Evolutionary conservation across 148 eudicot species (phyloP).

Genomic region (Cornus suecica): DNA sequence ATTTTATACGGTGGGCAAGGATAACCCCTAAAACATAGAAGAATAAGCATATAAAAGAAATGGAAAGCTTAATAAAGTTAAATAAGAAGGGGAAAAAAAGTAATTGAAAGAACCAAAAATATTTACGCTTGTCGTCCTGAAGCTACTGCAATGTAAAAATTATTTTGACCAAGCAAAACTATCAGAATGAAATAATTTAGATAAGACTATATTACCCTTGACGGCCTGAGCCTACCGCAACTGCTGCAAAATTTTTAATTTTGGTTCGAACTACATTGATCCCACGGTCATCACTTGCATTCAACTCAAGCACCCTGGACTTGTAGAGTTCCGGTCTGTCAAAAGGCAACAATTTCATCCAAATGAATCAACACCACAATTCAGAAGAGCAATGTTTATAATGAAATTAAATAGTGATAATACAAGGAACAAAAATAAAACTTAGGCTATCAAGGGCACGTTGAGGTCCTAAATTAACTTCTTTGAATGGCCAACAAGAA

Average conservation of each 20-base stretch:
- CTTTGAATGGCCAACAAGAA: neutral
- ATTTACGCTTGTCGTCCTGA: slow-evolving; percentile 64
- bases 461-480: neutral
- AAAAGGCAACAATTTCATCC: slow-evolving; percentile 13
- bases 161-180: neutral
- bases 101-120: slow-evolving; percentile 6
- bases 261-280: slow-evolving; percentile 97
- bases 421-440: neutral
- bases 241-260: slow-evolving; percentile 87
- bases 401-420: neutral
- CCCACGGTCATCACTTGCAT: slow-evolving; percentile 99
- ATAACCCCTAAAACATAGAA: slow-evolving; percentile 50
- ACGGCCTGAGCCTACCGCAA: slow-evolving; percentile 80
- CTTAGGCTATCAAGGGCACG: neutral
- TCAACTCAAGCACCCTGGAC: slow-evolving; percentile 92
- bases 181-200: slow-evolving; percentile 13
- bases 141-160: slow-evolving; percentile 86
- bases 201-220: slow-evolving; percentile 45
- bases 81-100: slow-evolving; percentile 11
- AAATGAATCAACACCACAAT: slow-evolving; percentile 7
- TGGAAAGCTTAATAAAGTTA: neutral
- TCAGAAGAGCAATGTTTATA: neutral
- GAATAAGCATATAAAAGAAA: slow-evolving; percentile 2
- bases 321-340: slow-evolving; percentile 89
- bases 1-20: slow-evolving; percentile 95